Conservation (phyloP, 148 eudicot species). For the Talinum fruticosum region DNA sequence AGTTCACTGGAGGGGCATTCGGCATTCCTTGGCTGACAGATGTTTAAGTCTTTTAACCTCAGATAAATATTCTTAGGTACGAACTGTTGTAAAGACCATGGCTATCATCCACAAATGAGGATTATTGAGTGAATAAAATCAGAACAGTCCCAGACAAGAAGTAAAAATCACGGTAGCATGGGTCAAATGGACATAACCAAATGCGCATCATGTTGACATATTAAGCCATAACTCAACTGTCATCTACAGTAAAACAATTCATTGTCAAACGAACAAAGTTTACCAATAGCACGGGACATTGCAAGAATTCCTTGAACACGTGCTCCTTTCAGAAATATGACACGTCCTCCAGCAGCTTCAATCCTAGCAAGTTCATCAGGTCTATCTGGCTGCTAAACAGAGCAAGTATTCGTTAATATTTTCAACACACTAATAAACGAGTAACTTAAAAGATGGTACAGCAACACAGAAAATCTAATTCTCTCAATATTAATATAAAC, state of each 20-base stretch:
- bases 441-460: not conserved
- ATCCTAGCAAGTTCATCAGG: constrained; percentile 49
- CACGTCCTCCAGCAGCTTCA: constrained; percentile 39
- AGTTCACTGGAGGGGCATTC: too few relatives aligned
- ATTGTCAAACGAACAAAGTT: not conserved
- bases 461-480: not conserved
- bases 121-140: too few relatives aligned
- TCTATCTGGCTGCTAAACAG: constrained; percentile 33
- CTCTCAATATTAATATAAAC: not conserved
- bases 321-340: constrained; percentile 27
- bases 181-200: too few relatives aligned
- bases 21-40: too few relatives aligned
- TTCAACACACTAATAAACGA: not conserved
- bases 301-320: constrained; percentile 50
- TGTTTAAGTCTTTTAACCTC: too few relatives aligned
- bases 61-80: too few relatives aligned
- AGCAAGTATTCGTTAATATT: not conserved
- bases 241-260: too few relatives aligned
- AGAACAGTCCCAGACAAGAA: too few relatives aligned
- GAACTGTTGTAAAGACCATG: too few relatives aligned
- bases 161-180: too few relatives aligned
- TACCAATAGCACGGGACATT: constrained; percentile 48
- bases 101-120: too few relatives aligned
- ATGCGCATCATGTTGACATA: not conserved
- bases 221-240: too few relatives aligned